phyloP scores from a whole-genome alignment of 2,329 filamentous ascomycete species.

The Aspergillus sp. region DNA sequence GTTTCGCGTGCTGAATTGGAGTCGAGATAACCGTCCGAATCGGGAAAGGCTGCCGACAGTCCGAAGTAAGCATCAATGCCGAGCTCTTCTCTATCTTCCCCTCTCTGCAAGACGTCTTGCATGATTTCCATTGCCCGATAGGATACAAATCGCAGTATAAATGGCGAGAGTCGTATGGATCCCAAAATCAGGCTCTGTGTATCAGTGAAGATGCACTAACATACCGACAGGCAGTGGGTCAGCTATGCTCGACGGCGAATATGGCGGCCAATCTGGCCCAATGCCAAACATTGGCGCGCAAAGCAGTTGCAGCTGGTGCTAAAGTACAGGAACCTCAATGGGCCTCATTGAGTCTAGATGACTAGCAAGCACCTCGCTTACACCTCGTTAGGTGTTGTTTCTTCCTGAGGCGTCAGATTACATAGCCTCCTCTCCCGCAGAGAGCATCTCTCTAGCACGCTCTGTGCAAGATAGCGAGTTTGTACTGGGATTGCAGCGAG shows the following conservation, averaged over 20 bases:
- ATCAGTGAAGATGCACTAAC: constrained; percentile 11
- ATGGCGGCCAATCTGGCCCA: constrained; percentile 76
- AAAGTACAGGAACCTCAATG: constrained; percentile 53
- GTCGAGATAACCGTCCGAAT: constrained; percentile 17
- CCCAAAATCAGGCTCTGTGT: not conserved
- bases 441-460: constrained; percentile 68
- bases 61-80: constrained; percentile 5
- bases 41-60: constrained; percentile 22
- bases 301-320: constrained; percentile 72
- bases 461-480: constrained; percentile 67
- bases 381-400: constrained; percentile 62
- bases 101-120: not conserved
- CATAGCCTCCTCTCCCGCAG: constrained; percentile 66
- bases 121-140: not conserved
- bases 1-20: constrained; percentile 12
- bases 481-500: constrained; percentile 68
- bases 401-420: constrained; percentile 92
- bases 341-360: not conserved
- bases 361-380: not conserved
- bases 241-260: constrained; percentile 80
- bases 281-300: constrained; percentile 68
- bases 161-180: constrained; percentile 30
- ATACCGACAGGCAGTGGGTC: constrained; percentile 69
- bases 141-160: not conserved
- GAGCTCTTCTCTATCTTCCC: not conserved